Percentiles rank a stretch among this genome's conserved stretches.
Conservation (phyloP, 2,329 filamentous ascomycete genomes). For the Trichoderma breve region DNA sequence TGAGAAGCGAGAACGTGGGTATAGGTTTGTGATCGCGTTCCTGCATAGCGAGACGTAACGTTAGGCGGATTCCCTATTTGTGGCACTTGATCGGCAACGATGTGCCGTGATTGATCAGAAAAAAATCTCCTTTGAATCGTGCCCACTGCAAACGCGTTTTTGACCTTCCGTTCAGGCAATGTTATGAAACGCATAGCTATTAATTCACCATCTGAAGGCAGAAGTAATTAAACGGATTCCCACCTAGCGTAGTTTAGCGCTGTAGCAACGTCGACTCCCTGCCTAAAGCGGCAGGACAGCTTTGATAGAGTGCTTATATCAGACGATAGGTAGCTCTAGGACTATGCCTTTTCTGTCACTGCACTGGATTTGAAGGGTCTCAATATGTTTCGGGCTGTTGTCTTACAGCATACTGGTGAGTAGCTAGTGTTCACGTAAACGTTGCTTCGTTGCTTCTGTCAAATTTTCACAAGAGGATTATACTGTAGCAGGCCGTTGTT, state of each 20-base stretch:
- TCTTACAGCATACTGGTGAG: neutral
- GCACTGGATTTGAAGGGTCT: neutral
- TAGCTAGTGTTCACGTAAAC: neutral
- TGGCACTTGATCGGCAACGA: neutral
- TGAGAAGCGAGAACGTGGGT: neutral
- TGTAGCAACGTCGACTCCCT: neutral
- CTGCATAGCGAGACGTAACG: neutral
- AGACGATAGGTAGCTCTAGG: neutral
- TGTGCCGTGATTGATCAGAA: neutral
- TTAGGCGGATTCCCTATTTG: neutral
- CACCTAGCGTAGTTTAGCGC: neutral
- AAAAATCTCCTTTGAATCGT: neutral
- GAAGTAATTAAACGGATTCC: neutral
- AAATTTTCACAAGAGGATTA: neutral
- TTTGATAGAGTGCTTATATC: constrained; percentile 13
- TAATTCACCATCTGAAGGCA: neutral
- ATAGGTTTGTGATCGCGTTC: neutral
- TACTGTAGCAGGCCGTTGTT: neutral
- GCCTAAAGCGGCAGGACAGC: constrained; percentile 1
- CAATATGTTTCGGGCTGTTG: neutral
- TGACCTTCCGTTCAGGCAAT: neutral
- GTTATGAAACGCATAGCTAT: neutral
- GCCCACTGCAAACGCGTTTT: neutral
- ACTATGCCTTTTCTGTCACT: neutral
- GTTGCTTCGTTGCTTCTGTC: neutral